Percentiles rank a stretch among this genome's conserved stretches.
Conservation (phyloP, 2,329 filamentous ascomycete species). For the Fusarium robinianum region DNA sequence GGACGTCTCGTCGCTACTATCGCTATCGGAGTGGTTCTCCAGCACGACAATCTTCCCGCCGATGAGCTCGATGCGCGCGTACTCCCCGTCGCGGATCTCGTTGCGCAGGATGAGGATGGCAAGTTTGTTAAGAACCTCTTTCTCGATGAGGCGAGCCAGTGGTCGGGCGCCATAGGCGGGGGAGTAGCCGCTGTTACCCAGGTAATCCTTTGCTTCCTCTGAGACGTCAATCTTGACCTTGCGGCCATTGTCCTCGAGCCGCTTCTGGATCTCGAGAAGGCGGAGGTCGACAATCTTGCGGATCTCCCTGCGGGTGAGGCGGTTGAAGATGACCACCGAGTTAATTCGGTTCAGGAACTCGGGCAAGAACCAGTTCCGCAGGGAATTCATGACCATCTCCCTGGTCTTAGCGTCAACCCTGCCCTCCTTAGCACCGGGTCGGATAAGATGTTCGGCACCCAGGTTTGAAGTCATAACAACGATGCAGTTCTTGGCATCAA, state of each 20-base stretch:
- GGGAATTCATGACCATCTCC: constrained; percentile 86
- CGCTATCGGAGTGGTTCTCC: constrained; percentile 75
- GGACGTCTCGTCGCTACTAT: constrained; percentile 66
- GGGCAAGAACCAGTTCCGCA: constrained; percentile 95
- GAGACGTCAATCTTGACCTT: constrained; percentile 85
- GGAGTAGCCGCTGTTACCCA: constrained; percentile 89
- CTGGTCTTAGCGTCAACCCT: constrained; percentile 82
- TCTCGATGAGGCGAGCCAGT: constrained; percentile 87
- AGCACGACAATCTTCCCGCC: constrained; percentile 81
- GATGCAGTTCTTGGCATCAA: constrained; percentile 97
- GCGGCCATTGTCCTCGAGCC: constrained; percentile 80
- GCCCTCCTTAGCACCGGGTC: constrained; percentile 77
- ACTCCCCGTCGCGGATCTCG: constrained; percentile 82
- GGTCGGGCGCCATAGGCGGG: constrained; percentile 94
- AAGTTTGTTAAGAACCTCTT: constrained; percentile 92
- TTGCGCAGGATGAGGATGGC: constrained; percentile 90
- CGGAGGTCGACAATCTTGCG: constrained; percentile 94
- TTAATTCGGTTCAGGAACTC: constrained; percentile 99
- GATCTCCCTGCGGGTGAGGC: constrained; percentile 86
- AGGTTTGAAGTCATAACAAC: constrained; percentile 99
- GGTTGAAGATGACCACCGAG: constrained; percentile 97
- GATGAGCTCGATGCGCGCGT: constrained; percentile 75
- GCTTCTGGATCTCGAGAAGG: constrained; percentile 85
- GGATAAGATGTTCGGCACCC: constrained; percentile 89
- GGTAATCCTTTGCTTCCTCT: constrained; percentile 87